Evolutionary conservation across 495 filamentous ascomycete genomes (phyloP).

Genomic region (Tuber borchii): DNA sequence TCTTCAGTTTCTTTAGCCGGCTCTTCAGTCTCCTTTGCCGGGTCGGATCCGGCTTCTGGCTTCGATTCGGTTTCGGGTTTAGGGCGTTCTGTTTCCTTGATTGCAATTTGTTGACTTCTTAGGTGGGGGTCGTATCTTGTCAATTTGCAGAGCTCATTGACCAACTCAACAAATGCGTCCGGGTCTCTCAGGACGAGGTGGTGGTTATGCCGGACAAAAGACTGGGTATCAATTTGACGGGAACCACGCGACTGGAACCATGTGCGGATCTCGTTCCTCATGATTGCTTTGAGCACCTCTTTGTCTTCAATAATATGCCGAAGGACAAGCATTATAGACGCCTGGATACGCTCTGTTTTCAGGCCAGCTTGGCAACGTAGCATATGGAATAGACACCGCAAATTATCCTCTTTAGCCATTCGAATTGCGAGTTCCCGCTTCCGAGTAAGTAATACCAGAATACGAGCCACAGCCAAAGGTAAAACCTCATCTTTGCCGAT

Average conservation of each 20-base stretch:
- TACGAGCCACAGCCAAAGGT: constrained; percentile 72
- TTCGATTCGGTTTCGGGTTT: constrained; percentile 32
- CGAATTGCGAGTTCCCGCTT: constrained; percentile 63
- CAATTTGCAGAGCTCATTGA: constrained; percentile 75
- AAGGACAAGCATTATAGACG: constrained; percentile 76
- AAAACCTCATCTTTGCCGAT: constrained; percentile 71
- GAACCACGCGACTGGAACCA: constrained; percentile 54
- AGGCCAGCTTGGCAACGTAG: constrained; percentile 78
- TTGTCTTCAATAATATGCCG: constrained; percentile 94
- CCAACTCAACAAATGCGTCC: constrained; percentile 82
- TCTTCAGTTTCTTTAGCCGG: constrained; percentile 46
- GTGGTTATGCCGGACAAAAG: constrained; percentile 69
- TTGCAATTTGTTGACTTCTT: constrained; percentile 51
- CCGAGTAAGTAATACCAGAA: constrained; percentile 86
- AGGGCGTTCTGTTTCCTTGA: constrained; percentile 50
- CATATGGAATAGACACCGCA: constrained; percentile 89
- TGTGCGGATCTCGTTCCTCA: constrained; percentile 79
- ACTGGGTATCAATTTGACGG: constrained; percentile 62
- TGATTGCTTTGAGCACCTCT: constrained; percentile 79
- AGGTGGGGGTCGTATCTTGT: constrained; percentile 51
- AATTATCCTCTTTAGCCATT: constrained; percentile 77
- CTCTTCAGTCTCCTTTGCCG: constrained; percentile 42
- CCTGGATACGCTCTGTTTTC: constrained; percentile 67
- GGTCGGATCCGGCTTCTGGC: constrained; percentile 40
- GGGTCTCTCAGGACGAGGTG: constrained; percentile 78